Percentiles rank a stretch among this genome's conserved stretches.
These are phyloP conservation scores for Xylariaceae sp. DNA, from an alignment of 2,329 filamentous ascomycete genomes.

Conservation along the genomic window DNA sequence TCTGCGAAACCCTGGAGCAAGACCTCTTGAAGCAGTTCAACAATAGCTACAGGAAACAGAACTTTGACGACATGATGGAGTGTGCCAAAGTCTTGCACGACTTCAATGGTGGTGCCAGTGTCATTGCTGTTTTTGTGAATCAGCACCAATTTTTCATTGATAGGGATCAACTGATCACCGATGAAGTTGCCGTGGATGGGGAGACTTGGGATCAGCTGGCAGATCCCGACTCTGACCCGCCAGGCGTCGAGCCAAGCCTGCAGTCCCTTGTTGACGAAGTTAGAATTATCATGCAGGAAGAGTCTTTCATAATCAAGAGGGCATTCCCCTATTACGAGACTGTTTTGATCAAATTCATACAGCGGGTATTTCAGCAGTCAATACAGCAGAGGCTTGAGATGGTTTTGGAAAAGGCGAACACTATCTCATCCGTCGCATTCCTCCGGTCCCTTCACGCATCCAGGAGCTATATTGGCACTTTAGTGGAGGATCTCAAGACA, in stretches of 20 bases:
- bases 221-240: constrained; percentile 88
- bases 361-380: constrained; percentile 95
- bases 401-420: constrained; percentile 90
- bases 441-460: constrained; percentile 87
- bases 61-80: constrained; percentile 97
- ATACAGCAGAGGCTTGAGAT: constrained; percentile 94
- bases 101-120: constrained; percentile 92
- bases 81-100: constrained; percentile 91
- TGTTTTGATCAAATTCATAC: constrained; percentile 86
- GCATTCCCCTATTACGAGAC: constrained; percentile 97
- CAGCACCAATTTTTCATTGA: constrained; percentile 99
- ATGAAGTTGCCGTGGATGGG: constrained; percentile 72
- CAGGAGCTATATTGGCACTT: constrained; percentile 76
- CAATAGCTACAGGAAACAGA: constrained; percentile 89
- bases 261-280: constrained; percentile 93
- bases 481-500: constrained; percentile 89
- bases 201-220: constrained; percentile 88
- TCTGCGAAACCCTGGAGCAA: constrained; percentile 91
- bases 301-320: constrained; percentile 93
- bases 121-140: constrained; percentile 95
- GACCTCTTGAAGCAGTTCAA: constrained; percentile 95
- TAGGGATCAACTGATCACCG: constrained; percentile 82
- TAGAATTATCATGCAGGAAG: constrained; percentile 91
- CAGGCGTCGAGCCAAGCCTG: constrained; percentile 84
- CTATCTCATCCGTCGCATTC: constrained; percentile 88